Base-by-base conservation (phyloP, 2,329 filamentous ascomycete species). In the Whalleya microplaca region DNA sequence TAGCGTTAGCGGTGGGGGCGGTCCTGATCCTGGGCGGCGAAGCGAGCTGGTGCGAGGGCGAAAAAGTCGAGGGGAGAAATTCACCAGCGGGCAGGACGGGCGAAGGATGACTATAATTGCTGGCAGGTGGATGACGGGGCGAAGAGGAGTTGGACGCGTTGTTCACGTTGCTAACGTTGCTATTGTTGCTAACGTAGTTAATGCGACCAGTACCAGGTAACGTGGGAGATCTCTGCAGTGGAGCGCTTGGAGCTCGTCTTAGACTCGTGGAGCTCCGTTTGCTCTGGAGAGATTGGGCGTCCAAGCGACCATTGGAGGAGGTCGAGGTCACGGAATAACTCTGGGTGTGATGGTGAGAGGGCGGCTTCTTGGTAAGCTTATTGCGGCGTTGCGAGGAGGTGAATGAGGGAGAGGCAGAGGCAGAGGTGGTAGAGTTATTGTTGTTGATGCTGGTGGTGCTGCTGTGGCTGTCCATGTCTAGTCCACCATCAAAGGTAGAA, bases 231-330 rank as follows among this genome's bases (percentile, higher is more conserved):
- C 63, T 65, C 58, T 69, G 68, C 68, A 76, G 76, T 69, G 83
- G 83, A 75, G 83, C 83, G 72, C 83, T 85, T 64, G 84, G 84
- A 70, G 83, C 79, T 71, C 83, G 80, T 71, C 78, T 81, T 71
- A 87, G 77, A 72, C 82, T 86, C 68, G 82, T 80, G 64, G 84
- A 85, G 80, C 84, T 87, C 73, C 81, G 80, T 78, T 85, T 82
- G 77, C 82, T 86, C 73, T 80, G 78, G 66, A 86, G 74, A 64
- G 82, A 85, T 67, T 77, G 77, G 73, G 79, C 75, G 76, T 85
- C 83, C 75, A 79, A 77, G 66, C 75, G 74, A 75, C 77, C 75
- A 76, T 84, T 81, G 75, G 80, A 73, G 78, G n/a, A n/a, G n/a
- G n/a, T n/a, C n/a, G n/a, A n/a, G n/a, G 69, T 77, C 57, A 64